Evolutionary conservation across 129 eudicot species (phyloP).

Genomic region (Helichrysum umbraculigerum): DNA sequence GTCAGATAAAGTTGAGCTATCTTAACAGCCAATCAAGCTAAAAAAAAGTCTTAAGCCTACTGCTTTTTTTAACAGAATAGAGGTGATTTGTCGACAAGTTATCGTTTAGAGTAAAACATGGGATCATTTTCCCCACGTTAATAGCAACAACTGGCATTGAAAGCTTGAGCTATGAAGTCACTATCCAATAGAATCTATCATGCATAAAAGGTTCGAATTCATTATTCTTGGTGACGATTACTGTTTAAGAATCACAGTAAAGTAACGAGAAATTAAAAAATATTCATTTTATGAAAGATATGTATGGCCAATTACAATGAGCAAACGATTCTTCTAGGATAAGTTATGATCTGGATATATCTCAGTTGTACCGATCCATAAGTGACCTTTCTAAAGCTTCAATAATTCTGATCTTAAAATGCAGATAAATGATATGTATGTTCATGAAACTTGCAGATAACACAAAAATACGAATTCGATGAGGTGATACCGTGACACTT

Average conservation of each 20-base stretch:
- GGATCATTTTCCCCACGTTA: constrained; percentile 27
- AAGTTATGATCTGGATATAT: constrained; percentile 28
- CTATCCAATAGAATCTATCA: constrained; percentile 31
- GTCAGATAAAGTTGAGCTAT: background rate
- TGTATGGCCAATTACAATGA: constrained; percentile 23
- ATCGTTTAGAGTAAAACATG: constrained; percentile 12
- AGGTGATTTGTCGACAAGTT: background rate
- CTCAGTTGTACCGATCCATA: constrained; percentile 24
- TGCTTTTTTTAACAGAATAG: background rate
- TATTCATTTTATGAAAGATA: constrained; percentile 30
- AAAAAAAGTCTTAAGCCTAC: background rate
- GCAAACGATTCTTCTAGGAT: constrained; percentile 27
- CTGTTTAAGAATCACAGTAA: constrained; percentile 31
- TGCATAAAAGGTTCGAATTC: constrained; percentile 26
- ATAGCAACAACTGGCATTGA: constrained; percentile 19
- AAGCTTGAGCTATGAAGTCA: constrained; percentile 30
- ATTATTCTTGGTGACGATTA: constrained; percentile 30
- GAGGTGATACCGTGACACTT: background rate
- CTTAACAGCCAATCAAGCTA: constrained; percentile 14
- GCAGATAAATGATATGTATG: background rate
- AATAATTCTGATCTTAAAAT: background rate
- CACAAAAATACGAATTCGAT: background rate
- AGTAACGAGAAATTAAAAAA: constrained; percentile 22
- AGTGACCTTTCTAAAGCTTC: constrained; percentile 15
- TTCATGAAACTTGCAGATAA: background rate